Conservation (phyloP, 75 land plant genomes). For the Selaginella tamariscina region DNA sequence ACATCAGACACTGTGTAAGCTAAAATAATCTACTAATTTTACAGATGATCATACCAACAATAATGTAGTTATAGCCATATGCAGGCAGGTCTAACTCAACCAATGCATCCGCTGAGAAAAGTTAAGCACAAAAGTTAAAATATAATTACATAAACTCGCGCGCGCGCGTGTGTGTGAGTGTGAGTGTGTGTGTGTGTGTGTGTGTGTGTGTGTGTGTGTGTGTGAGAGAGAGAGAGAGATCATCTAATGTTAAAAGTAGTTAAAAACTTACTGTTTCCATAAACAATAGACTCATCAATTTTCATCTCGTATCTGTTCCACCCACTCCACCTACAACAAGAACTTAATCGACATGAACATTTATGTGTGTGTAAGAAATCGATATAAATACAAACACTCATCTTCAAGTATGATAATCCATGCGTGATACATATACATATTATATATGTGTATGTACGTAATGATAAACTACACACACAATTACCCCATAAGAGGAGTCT, state of each 20-base stretch:
- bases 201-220: too few relatives aligned
- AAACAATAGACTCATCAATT: constrained; percentile 1
- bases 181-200: too few relatives aligned
- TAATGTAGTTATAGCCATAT: constrained; percentile 5
- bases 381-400: too few relatives aligned
- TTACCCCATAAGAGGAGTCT: constrained; percentile 10
- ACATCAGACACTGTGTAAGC: neutral
- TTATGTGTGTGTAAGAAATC: neutral
- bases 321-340: constrained; percentile 3
- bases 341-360: neutral
- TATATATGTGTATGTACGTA: too few relatives aligned
- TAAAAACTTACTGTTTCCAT: constrained; percentile 4
- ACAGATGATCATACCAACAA: neutral
- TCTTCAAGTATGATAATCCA: too few relatives aligned
- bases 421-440: neutral
- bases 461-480: too few relatives aligned
- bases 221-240: too few relatives aligned
- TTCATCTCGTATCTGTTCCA: neutral
- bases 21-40: neutral
- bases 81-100: neutral
- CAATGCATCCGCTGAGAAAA: constrained; percentile 4
- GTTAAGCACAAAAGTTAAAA: neutral
- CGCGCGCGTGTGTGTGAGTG: too few relatives aligned
- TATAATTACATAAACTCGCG: neutral
- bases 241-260: too few relatives aligned